Percentiles rank a stretch among this genome's conserved stretches.
These are phyloP conservation scores for Eucalyptus cloeziana DNA, from an alignment of 345 rosid genomes.

Conservation along the genomic window DNA sequence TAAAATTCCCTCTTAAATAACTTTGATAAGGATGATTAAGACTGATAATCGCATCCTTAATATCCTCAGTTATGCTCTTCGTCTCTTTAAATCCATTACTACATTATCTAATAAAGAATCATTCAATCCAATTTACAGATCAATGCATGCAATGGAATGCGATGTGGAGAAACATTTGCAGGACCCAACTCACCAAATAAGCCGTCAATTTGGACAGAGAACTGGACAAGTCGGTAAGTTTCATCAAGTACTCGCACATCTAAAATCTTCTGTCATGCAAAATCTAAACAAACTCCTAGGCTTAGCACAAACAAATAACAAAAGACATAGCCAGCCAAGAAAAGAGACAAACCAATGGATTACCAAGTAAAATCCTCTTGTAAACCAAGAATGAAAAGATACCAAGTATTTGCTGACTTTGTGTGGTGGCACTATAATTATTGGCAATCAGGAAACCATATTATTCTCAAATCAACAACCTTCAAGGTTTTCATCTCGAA, in stretches of 20 bases:
- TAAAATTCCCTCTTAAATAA: background rate
- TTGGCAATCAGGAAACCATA: background rate
- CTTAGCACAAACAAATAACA: background rate
- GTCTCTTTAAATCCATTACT: background rate
- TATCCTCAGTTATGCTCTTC: background rate
- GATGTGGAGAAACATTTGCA: constrained; percentile 66
- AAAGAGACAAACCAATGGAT: background rate
- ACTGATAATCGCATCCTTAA: background rate
- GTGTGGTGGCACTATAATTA: background rate
- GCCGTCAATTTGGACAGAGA: constrained; percentile 88
- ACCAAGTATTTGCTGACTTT: background rate
- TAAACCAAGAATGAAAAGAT: background rate
- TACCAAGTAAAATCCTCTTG: background rate
- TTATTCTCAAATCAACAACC: background rate
- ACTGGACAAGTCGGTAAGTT: constrained; percentile 76
- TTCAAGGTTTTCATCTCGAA: background rate
- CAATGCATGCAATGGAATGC: constrained; percentile 70
- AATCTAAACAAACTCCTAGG: background rate
- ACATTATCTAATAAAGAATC: background rate
- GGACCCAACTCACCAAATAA: constrained; percentile 80
- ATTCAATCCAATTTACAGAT: constrained; percentile 18
- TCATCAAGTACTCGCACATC: background rate
- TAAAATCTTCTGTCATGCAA: background rate
- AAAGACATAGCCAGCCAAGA: background rate
- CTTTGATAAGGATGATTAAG: background rate